Evolutionary conservation across 2,329 filamentous ascomycete species (phyloP).

Genomic region (Cladosporium halotolerans): DNA sequence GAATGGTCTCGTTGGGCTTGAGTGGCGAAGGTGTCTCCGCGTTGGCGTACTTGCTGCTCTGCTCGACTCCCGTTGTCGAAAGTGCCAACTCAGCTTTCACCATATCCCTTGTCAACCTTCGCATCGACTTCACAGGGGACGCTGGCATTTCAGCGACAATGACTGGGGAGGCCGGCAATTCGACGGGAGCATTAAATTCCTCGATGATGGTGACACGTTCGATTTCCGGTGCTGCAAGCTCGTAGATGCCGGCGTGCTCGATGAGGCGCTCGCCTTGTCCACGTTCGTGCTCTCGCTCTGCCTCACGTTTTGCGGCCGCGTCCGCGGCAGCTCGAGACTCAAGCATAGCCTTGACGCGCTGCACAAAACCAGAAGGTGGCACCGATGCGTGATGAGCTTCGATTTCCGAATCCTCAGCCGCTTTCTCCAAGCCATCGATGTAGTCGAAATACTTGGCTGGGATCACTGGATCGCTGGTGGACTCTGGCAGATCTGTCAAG

Average conservation of each 20-base stretch:
- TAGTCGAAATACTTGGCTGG: conserved; percentile 32
- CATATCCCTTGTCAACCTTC: conserved; percentile 32
- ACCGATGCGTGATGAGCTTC: conserved; percentile 27
- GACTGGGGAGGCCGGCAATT: conserved; percentile 31
- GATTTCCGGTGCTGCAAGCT: conserved; percentile 28
- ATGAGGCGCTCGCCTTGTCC: conserved; percentile 10
- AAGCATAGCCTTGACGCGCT: conserved; percentile 38
- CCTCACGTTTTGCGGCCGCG: conserved; percentile 18
- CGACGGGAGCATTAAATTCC: conserved; percentile 29
- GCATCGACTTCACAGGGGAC: conserved; percentile 13
- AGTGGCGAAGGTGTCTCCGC: conserved; percentile 4
- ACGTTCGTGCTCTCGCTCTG: conserved; percentile 13
- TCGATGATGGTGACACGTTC: conserved; percentile 28
- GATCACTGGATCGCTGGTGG: conserved; percentile 30
- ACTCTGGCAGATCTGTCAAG: conserved; percentile 29
- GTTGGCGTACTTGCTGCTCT: conserved; percentile 3
- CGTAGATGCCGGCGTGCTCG: conserved; percentile 21
- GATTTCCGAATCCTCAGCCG: conserved; percentile 29
- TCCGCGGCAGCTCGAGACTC: conserved; percentile 34
- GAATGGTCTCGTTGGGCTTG: not conserved
- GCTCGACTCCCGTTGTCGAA: conserved; percentile 18
- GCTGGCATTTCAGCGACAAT: conserved; percentile 24
- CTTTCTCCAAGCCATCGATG: conserved; percentile 27
- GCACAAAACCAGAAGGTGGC: conserved; percentile 35
- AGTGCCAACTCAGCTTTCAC: conserved; percentile 30